phyloP scores from a whole-genome alignment of 2,329 filamentous ascomycete genomes.

The Fusarium sp. region DNA sequence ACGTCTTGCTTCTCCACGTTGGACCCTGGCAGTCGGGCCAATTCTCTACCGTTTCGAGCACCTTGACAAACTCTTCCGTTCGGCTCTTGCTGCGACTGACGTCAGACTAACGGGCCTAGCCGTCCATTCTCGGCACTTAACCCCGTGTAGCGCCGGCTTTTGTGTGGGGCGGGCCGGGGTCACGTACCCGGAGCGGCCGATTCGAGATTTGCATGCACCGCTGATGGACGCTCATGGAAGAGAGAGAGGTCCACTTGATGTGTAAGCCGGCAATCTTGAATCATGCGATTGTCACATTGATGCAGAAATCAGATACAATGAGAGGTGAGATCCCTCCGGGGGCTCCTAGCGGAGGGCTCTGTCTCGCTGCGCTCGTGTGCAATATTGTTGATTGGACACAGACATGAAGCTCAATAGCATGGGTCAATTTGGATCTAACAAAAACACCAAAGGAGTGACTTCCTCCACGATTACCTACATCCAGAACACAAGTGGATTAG shows the following conservation, averaged over 20 bases:
- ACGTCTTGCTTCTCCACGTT: conserved; percentile 5
- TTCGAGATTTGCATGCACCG: not conserved
- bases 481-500: conserved; percentile 13
- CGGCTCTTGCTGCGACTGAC: conserved; percentile 14
- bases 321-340: not conserved
- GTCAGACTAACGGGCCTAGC: conserved; percentile 26
- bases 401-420: not conserved
- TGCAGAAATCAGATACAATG: too few species aligned
- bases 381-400: not conserved
- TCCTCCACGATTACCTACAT: conserved; percentile 13
- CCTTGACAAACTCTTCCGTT: conserved; percentile 31
- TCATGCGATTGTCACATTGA: not conserved
- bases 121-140: conserved; percentile 35
- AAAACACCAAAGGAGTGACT: not conserved
- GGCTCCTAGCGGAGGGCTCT: not conserved
- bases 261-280: not conserved
- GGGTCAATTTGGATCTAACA: conserved; percentile 12
- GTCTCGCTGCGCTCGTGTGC: not conserved
- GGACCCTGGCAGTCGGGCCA: conserved; percentile 21
- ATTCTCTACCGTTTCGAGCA: conserved; percentile 13
- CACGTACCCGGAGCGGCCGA: conserved; percentile 13
- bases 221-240: conserved; percentile 8
- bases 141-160: conserved; percentile 31
- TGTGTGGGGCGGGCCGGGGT: conserved; percentile 12
- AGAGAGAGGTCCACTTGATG: not conserved